Evolutionary conservation across 2,329 filamentous ascomycete species (phyloP), one percentile per base, ranked within the genome.

Genomic region (Verticillium dahliae): DNA sequence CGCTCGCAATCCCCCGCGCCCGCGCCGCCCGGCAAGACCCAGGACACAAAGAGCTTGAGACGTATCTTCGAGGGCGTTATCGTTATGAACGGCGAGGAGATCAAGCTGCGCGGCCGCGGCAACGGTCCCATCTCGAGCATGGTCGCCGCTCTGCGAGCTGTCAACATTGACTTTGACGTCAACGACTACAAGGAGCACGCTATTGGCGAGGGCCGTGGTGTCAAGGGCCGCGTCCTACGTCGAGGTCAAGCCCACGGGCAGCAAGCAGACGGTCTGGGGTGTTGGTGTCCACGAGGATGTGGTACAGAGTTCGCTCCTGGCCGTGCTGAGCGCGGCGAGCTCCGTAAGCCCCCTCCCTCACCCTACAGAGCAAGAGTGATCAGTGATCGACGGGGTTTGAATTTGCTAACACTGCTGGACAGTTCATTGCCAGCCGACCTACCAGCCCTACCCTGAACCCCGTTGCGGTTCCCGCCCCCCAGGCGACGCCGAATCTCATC

Each of bases 181-280:
- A 85, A 88, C 56, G 92, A 97, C 74, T 98, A 98, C 81, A 97
- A 96, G 80, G 95, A 98, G 76, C 94, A 98, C 76, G 90, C 93
- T 34, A 92, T 98, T 68, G 92, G 92, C 66, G 81, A 83, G 59
- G 91, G 91, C 64, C 85, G 87, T 62, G 86, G 92, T 64, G 91
- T 94, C 67, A 96, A 96, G 80, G 80, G 94, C 94, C n/a, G 94
- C 92, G 1, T 91, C 93, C 2, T 98, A 96, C 73, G 96, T 98
- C 66, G 91, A 97, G 75, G 97, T 92, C 76, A 92, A 84, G 34
- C 83, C 87, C 22, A 77, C 84, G 4, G 86, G 84, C 56, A 88
- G 82, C 65, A 84, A 83, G 60, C 81, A 91, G 69, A 89, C 85
- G 69, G 89, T 96, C 2, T 97, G 92, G 92, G 92, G 92, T 68